Evolutionary conservation across 345 rosid species (phyloP), one percentile per base, ranked within the genome.

Genomic region (Bruguiera gymnorhiza): DNA sequence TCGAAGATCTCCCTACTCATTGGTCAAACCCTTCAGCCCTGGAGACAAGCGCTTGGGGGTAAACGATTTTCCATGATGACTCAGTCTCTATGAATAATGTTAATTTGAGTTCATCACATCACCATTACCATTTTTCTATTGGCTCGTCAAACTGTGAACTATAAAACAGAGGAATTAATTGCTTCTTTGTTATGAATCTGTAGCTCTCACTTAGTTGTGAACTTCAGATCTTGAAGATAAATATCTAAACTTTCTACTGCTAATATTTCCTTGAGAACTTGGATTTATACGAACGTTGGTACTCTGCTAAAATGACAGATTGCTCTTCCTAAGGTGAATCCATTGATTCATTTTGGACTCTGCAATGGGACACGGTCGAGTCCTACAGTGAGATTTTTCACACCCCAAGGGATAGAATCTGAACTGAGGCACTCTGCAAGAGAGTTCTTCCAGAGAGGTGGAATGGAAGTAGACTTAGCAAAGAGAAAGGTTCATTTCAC

Each of bases 361-460:
- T 95, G 96, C 78, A 82, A 86, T 18, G 99, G 99, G 63, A 80
- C 99, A 37, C 86, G 80, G 68, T 92, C 97, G 36, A 85, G 91
- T 77, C 97, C 99, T 18, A 55, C 74, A 0, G 89, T 90, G 65
- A 86, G 92, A 74, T 95, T 95, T 81, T 95, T 84, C 83, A 82
- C 89, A 21, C 52, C 88, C 2, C 81, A 87, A 72, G 92, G 91
- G 53, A 82, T 92, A 20, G 87, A 85, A 73, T 73, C 84, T 39
- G 93, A 90, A 67, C 81, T 95, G 9, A 88, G 84, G 83, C 57
- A 55, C 65, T 93, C 93, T 19, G 79, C 93, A 5, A 83, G 89
- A 66, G 96, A 89, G 6, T 92, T 83, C 75, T 90, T 95, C 68
- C 86, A 82, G 26, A 77, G 68, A 6, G 88, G 86, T 65, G 97